These are phyloP conservation scores for Haberlea rhodopensis DNA, from an alignment of 257 asterid species.

Conservation along the genomic window DNA sequence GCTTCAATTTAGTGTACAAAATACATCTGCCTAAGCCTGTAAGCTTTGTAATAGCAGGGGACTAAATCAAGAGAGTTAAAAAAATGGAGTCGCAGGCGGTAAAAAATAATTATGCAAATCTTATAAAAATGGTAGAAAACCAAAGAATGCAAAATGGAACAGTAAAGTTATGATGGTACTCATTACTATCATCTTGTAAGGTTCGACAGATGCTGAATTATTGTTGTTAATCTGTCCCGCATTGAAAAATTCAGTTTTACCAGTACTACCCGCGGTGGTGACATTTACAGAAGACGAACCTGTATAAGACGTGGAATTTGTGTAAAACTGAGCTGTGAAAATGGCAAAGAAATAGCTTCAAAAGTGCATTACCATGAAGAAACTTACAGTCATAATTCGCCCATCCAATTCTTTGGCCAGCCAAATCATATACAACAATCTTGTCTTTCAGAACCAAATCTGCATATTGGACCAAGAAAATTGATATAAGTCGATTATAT, in stretches of 20 bases:
- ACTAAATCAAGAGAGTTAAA: background rate
- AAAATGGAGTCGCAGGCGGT: background rate
- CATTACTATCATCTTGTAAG: slow-evolving; percentile 27
- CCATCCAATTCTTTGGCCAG: slow-evolving; percentile 83
- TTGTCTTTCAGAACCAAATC: slow-evolving; percentile 93
- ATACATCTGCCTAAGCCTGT: slow-evolving; percentile 23
- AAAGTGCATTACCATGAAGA: background rate
- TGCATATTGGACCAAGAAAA: slow-evolving; percentile 29
- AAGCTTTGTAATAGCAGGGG: slow-evolving; percentile 18
- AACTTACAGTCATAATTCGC: slow-evolving; percentile 87
- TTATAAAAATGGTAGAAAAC: slow-evolving; percentile 43
- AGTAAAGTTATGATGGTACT: slow-evolving; percentile 31
- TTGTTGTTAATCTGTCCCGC: slow-evolving; percentile 53
- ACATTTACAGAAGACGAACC: slow-evolving; percentile 79
- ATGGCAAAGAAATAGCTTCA: background rate
- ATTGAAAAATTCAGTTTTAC: slow-evolving; percentile 66
- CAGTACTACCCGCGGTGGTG: slow-evolving; percentile 53
- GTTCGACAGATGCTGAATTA: slow-evolving; percentile 26
- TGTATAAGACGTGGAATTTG: slow-evolving; percentile 25
- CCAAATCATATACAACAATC: slow-evolving; percentile 84
- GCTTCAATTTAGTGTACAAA: slow-evolving; percentile 25
- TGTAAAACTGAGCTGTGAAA: background rate
- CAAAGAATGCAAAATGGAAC: slow-evolving; percentile 41
- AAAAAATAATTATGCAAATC: slow-evolving; percentile 13
- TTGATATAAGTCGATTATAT: background rate